Evolutionary conservation across 306 rosid species (phyloP), one percentile per base, ranked within the genome.

Genomic region (Prosopis cineraria): DNA sequence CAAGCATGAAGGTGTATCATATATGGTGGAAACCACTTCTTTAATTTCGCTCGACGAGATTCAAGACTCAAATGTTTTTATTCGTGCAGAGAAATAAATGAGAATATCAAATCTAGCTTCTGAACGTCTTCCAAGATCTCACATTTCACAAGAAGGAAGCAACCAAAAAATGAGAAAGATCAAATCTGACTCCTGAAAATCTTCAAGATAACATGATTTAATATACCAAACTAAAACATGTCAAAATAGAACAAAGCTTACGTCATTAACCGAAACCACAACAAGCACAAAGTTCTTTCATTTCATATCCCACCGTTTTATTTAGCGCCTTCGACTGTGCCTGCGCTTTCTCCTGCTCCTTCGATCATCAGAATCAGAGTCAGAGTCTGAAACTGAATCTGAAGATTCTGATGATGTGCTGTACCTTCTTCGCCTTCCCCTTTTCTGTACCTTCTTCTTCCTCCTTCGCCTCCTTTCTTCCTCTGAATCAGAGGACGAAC

Each of bases 401-500:
- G 94, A 90, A 47, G 97, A 94, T 68, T 91, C 98, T 3, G 98
- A 92, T 33, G 97, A 91, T 34, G 94, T 83, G 69, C 91, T 84
- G 82, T 87, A 74, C 86, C 89, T 92, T 81, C 78, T 89, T 37
- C 84, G 87, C 72, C 90, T 85, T 31, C 80, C 91, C 64, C 72
- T 74, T 84, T 80, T 84, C 82, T 87, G 87, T 84, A 87, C 88
- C 91, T 88, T 86, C 89, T 92, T 92, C 83, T 86, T 88, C 90
- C 68, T 89, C 79, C 80, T 80, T 43, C 77, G 80, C 78, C 88
- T 83, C 80, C 93, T 90, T 84, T 91, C 97, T 55, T 86, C 90
- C 82, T 88, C 97, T 5, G 98, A 95, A 79, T 91, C 98, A 73
- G 98, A 85, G 6, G 96, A 93, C 34, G 96, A 89, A 58, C 93